Percentiles rank a stretch among this genome's conserved stretches.
phyloP scores from a whole-genome alignment of 495 filamentous ascomycete genomes.

The Bryoglossum gracile region DNA sequence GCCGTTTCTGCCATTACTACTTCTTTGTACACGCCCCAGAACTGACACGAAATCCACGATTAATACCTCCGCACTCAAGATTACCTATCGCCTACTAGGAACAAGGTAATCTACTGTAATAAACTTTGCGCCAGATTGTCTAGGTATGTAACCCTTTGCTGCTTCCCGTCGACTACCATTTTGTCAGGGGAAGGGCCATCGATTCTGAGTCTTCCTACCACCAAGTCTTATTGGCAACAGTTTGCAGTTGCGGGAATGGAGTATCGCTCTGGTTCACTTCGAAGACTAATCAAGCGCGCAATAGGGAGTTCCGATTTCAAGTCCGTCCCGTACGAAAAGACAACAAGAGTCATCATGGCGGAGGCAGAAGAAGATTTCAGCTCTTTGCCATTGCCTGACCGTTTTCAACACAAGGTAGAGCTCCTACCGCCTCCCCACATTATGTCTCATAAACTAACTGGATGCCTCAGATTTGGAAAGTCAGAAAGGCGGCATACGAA shows the following conservation, averaged over 20 bases:
- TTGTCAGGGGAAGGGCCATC: too few species aligned
- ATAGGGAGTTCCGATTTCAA: slow-evolving; percentile 4
- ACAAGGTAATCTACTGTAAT: background rate
- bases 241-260: slow-evolving; percentile 9
- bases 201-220: background rate
- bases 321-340: slow-evolving; percentile 1
- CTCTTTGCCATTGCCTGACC: slow-evolving; percentile 69
- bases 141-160: slow-evolving; percentile 10
- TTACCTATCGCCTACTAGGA: background rate
- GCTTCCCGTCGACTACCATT: background rate
- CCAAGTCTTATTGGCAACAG: background rate
- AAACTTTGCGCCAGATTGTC: slow-evolving; percentile 13
- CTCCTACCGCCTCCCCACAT: background rate
- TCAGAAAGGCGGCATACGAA: slow-evolving; percentile 91
- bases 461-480: slow-evolving; percentile 77
- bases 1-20: background rate
- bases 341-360: slow-evolving; percentile 42
- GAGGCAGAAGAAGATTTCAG: slow-evolving; percentile 78
- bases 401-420: slow-evolving; percentile 80
- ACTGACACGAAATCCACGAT: slow-evolving; percentile 3
- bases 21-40: background rate
- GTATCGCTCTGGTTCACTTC: slow-evolving; percentile 3
- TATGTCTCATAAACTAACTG: background rate
- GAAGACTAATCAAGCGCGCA: slow-evolving; percentile 20
- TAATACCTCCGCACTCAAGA: background rate